phyloP scores from a whole-genome alignment of 352 stramenopile genomes.

The Globisporangium irregulare region DNA sequence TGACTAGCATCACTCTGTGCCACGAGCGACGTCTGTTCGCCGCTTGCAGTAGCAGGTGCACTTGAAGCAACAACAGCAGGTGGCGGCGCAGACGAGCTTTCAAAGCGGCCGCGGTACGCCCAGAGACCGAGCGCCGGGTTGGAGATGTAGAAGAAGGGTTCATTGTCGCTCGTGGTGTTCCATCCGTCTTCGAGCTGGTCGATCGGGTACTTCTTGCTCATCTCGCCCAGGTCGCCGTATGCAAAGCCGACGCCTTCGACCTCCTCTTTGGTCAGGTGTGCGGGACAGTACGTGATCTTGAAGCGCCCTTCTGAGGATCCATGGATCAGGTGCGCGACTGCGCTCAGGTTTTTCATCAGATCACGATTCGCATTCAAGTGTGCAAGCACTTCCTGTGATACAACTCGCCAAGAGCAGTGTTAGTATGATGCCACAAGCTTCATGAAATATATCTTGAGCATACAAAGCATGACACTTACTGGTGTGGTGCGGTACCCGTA shows the following conservation, averaged over 20 bases:
- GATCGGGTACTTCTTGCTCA: slow-evolving; percentile 84
- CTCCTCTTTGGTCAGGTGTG: slow-evolving; percentile 90
- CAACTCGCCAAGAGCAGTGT: slow-evolving; percentile 10
- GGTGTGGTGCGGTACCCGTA: slow-evolving; percentile 96
- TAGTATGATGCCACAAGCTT: background rate
- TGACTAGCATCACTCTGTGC: slow-evolving; percentile 42
- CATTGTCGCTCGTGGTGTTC: slow-evolving; percentile 77
- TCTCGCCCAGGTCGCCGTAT: slow-evolving; percentile 86
- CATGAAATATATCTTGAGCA: background rate
- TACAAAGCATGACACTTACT: slow-evolving; percentile 30
- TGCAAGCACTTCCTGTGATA: slow-evolving; percentile 84
- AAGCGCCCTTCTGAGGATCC: slow-evolving; percentile 97
- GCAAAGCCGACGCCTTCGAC: slow-evolving; percentile 92
- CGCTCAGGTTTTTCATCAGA: slow-evolving; percentile 94
- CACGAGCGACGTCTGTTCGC: slow-evolving; percentile 25
- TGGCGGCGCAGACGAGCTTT: slow-evolving; percentile 36
- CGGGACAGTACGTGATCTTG: slow-evolving; percentile 92
- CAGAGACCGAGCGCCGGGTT: slow-evolving; percentile 96
- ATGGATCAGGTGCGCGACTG: slow-evolving; percentile 96
- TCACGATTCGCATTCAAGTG: slow-evolving; percentile 91
- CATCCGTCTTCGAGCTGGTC: slow-evolving; percentile 90
- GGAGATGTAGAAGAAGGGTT: slow-evolving; percentile 96
- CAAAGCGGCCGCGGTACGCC: slow-evolving; percentile 87
- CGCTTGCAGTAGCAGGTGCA: slow-evolving; percentile 1
- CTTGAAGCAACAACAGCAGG: background rate